phyloP scores from a whole-genome alignment of 148 eudicot species.

The Vaccinium vitisidaea region DNA sequence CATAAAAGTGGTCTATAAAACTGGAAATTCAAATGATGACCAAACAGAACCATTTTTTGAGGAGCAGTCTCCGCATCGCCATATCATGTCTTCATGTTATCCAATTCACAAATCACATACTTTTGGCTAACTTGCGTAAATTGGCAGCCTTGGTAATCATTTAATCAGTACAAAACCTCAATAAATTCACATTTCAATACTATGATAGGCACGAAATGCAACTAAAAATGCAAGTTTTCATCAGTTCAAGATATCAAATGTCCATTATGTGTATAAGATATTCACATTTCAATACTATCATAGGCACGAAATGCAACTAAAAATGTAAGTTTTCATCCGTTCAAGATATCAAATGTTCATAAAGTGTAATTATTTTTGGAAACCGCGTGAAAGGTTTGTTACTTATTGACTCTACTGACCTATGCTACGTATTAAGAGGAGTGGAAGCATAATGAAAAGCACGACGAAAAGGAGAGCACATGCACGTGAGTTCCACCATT shows the following conservation, averaged over 20 bases:
- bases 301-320: not conserved
- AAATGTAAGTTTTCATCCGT: not conserved
- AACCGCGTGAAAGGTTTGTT: not conserved
- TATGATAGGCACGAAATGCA: not conserved
- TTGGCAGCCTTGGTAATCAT: not conserved
- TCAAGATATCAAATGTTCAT: not conserved
- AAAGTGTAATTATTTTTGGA: not conserved
- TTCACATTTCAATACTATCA: not conserved
- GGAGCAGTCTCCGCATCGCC: not conserved
- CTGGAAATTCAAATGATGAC: not conserved
- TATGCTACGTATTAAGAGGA: constrained; percentile 69
- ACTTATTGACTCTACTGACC: constrained; percentile 40
- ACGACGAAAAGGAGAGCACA: constrained; percentile 58
- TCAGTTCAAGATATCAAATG: not conserved
- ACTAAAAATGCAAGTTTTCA: not conserved
- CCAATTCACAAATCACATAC: not conserved
- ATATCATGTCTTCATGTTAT: not conserved
- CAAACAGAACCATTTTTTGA: not conserved
- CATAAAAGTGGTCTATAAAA: not conserved
- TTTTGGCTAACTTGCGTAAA: not conserved
- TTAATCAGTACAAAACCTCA: not conserved
- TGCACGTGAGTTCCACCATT: constrained; percentile 94
- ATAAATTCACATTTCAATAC: not conserved
- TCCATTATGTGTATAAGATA: not conserved
- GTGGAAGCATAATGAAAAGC: constrained; percentile 67